These are phyloP conservation scores for Phaeolepiota aurea DNA, from an alignment of 768 basidiomycete genomes.

Conservation along the genomic window DNA sequence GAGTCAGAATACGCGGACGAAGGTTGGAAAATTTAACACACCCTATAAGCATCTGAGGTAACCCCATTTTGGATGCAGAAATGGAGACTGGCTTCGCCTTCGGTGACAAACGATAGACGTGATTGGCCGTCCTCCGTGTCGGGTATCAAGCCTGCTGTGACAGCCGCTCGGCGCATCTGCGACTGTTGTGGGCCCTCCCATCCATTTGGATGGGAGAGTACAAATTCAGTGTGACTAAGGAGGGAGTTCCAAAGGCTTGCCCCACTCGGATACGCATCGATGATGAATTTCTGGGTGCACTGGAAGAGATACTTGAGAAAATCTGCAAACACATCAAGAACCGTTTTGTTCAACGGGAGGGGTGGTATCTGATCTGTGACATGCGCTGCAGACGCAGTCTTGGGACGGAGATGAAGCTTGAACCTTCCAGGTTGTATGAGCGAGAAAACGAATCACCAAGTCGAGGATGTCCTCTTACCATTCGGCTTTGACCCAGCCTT, in stretches of 20 bases:
- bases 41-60: constrained; percentile 25
- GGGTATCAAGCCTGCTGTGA: constrained; percentile 42
- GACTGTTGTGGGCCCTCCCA: constrained; percentile 57
- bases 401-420: constrained; percentile 29
- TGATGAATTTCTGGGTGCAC: constrained; percentile 38
- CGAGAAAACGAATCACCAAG: too few species aligned
- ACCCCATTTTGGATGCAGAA: constrained; percentile 44
- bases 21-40: constrained; percentile 4
- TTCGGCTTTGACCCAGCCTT: constrained; percentile 36
- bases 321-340: constrained; percentile 36
- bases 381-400: constrained; percentile 11
- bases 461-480: constrained; percentile 31
- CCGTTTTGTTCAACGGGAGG: constrained; percentile 32
- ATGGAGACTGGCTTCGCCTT: constrained; percentile 56
- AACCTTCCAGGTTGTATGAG: too few species aligned
- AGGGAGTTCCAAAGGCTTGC: constrained; percentile 35
- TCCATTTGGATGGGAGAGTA: constrained; percentile 57
- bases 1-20: not conserved
- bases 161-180: constrained; percentile 45
- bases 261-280: constrained; percentile 36
- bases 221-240: constrained; percentile 33
- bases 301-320: constrained; percentile 41
- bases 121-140: constrained; percentile 26
- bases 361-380: constrained; percentile 20
- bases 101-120: constrained; percentile 49